Evolutionary conservation across 352 stramenopile species (phyloP).

Genomic region (Phytophthora macrochlamydospora): DNA sequence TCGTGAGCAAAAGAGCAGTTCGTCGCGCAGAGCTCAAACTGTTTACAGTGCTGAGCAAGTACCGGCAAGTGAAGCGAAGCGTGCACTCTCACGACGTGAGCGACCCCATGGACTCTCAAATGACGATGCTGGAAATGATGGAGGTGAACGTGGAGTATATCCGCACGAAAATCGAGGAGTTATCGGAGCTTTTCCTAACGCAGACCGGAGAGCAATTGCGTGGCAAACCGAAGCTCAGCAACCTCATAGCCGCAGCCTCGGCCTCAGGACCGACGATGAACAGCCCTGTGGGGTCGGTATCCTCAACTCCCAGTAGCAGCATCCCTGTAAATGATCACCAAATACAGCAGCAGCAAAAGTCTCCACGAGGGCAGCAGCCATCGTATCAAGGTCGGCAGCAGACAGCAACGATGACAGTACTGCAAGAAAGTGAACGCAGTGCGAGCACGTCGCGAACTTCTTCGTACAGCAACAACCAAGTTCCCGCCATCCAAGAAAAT

Average conservation of each 20-base stretch:
- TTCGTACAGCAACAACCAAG: constrained; percentile 1
- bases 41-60: constrained; percentile 59
- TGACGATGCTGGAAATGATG: constrained; percentile 89
- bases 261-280: background rate
- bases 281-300: constrained; percentile 11
- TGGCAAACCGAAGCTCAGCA: constrained; percentile 17
- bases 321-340: constrained; percentile 20
- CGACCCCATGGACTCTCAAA: constrained; percentile 81
- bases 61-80: constrained; percentile 60
- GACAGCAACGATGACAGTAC: constrained; percentile 14
- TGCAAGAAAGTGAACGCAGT: constrained; percentile 19
- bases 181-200: constrained; percentile 46
- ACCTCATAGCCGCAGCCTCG: constrained; percentile 14
- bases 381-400: constrained; percentile 11
- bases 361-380: constrained; percentile 13
- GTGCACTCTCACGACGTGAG: constrained; percentile 73
- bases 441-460: background rate
- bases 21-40: constrained; percentile 62
- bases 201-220: constrained; percentile 18
- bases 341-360: constrained; percentile 16
- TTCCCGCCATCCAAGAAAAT: background rate
- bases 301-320: background rate
- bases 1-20: constrained; percentile 21
- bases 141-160: constrained; percentile 87
- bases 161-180: constrained; percentile 76